Conservation (phyloP, 192 early-diverging fungal genomes). For the Cetraspora pellucida region DNA sequence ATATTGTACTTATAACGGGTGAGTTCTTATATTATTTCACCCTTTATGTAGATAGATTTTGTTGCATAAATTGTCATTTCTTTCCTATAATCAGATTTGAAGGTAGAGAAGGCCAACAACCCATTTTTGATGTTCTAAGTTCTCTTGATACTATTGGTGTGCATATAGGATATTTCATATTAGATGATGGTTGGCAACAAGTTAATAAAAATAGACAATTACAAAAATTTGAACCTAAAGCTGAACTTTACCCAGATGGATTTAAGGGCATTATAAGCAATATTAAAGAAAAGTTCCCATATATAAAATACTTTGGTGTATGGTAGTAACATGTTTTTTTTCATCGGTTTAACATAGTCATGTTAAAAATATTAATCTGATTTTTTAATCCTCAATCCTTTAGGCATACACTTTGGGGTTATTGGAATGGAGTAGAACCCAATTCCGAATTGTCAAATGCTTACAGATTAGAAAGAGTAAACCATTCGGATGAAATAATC, state of each 20-base stretch:
- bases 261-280: slow-evolving; percentile 37
- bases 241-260: slow-evolving; percentile 49
- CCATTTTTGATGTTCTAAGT: slow-evolving; percentile 19
- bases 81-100: slow-evolving; percentile 18
- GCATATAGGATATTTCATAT: slow-evolving; percentile 40
- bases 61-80: neutral
- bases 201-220: slow-evolving; percentile 37
- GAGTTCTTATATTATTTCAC: neutral
- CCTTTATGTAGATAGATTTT: neutral
- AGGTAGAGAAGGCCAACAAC: neutral
- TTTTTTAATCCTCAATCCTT: neutral
- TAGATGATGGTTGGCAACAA: slow-evolving; percentile 62
- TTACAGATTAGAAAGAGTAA: slow-evolving; percentile 39
- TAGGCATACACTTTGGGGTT: slow-evolving; percentile 54
- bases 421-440: slow-evolving; percentile 57
- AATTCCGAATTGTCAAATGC: slow-evolving; percentile 32
- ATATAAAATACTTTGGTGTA: slow-evolving; percentile 49
- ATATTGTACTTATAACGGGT: slow-evolving; percentile 35
- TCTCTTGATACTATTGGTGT: slow-evolving; percentile 25
- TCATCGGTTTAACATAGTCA: neutral
- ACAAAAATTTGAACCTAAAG: slow-evolving; percentile 41
- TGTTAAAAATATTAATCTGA: no score
- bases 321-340: slow-evolving; percentile 45
- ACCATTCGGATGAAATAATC: slow-evolving; percentile 30
- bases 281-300: slow-evolving; percentile 35